These are phyloP conservation scores for Suillus lakei DNA, from an alignment of 768 basidiomycete genomes.

Conservation along the genomic window DNA sequence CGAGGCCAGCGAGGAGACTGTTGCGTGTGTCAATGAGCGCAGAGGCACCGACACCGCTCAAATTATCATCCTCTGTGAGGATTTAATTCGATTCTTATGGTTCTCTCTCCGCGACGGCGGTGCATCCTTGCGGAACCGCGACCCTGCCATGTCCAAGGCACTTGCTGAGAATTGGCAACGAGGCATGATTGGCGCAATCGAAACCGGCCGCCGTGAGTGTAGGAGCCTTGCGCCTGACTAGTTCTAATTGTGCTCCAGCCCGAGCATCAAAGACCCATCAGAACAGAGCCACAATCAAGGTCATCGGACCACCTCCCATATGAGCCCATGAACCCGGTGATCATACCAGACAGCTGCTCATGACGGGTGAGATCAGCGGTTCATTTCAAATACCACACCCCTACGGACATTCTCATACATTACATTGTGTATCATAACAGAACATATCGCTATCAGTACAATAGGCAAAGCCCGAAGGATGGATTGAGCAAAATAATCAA, in stretches of 20 bases:
- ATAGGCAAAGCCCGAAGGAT: not conserved
- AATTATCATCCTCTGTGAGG: slow-evolving; percentile 27
- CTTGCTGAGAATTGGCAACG: slow-evolving; percentile 24
- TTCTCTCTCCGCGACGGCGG: slow-evolving; percentile 35
- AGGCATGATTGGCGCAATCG: slow-evolving; percentile 18
- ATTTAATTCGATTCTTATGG: slow-evolving; percentile 32
- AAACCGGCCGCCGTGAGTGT: slow-evolving; percentile 27
- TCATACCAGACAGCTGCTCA: not conserved
- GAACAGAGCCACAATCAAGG: not conserved
- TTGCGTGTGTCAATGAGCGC: slow-evolving; percentile 24
- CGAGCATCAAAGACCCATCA: slow-evolving; percentile 8
- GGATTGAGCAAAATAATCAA: not conserved
- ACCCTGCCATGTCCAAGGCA: slow-evolving; percentile 20
- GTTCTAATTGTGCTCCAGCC: slow-evolving; percentile 14
- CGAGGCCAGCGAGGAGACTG: slow-evolving; percentile 22
- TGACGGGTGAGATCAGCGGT: not conserved
- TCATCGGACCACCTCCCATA: slow-evolving; percentile 1
- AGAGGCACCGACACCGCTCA: slow-evolving; percentile 32
- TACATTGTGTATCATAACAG: not conserved
- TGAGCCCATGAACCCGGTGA: not conserved
- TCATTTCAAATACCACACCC: not conserved
- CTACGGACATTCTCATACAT: not conserved
- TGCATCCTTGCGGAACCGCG: slow-evolving; percentile 20
- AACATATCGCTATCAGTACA: not conserved
- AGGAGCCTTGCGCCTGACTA: not conserved